Conservation (phyloP, 352 stramenopile species). For the Globisporangium emineosum region DNA sequence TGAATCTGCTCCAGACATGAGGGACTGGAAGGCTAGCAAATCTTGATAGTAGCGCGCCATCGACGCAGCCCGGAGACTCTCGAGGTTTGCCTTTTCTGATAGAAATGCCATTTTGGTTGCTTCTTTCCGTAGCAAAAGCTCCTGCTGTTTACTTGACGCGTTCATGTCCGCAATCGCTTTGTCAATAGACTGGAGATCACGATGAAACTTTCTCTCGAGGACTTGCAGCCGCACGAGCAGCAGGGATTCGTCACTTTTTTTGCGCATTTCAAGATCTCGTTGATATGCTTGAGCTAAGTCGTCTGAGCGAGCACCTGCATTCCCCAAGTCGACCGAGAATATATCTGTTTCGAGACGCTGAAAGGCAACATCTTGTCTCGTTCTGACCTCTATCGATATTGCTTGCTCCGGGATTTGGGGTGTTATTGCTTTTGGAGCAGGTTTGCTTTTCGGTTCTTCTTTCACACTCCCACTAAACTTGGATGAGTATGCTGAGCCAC, state of each 20-base stretch:
- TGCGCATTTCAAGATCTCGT: slow-evolving; percentile 43
- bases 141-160: slow-evolving; percentile 5
- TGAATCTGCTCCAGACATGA: slow-evolving; percentile 15
- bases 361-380: not conserved
- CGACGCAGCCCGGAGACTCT: slow-evolving; percentile 48
- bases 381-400: not conserved
- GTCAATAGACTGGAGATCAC: slow-evolving; percentile 28
- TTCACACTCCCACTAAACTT: not conserved
- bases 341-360: not conserved
- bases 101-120: slow-evolving; percentile 40
- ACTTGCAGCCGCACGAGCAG: slow-evolving; percentile 42
- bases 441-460: not conserved
- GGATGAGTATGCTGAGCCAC: not conserved
- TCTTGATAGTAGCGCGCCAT: slow-evolving; percentile 68
- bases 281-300: slow-evolving; percentile 31
- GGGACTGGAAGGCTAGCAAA: slow-evolving; percentile 45
- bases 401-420: not conserved
- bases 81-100: slow-evolving; percentile 47
- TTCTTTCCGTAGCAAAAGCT: slow-evolving; percentile 30
- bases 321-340: not conserved
- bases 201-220: slow-evolving; percentile 33
- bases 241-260: slow-evolving; percentile 48
- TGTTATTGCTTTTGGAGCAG: not conserved
- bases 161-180: slow-evolving; percentile 2
- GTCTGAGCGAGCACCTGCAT: not conserved